phyloP scores from a whole-genome alignment of 768 basidiomycete species.

The Naganishia onofrii region DNA sequence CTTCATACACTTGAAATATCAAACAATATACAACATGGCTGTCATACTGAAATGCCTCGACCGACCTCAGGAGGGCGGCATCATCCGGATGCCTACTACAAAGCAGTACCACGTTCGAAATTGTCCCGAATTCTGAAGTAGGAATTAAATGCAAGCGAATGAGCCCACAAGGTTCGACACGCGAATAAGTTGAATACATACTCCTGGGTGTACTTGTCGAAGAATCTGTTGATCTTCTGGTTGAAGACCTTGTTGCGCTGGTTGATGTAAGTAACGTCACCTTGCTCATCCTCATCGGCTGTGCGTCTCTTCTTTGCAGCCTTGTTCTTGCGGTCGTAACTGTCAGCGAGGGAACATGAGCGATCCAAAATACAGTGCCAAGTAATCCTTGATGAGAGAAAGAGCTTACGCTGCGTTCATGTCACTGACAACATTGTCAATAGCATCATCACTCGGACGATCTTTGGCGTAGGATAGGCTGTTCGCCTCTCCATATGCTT shows the following conservation, averaged over 20 bases:
- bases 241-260: slow-evolving; percentile 97
- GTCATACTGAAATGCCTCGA: neutral
- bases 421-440: slow-evolving; percentile 85
- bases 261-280: slow-evolving; percentile 98
- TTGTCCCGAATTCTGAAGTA: slow-evolving; percentile 73
- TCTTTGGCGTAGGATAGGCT: slow-evolving; percentile 89
- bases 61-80: too few species aligned
- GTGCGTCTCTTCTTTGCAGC: slow-evolving; percentile 75
- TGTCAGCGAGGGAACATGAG: slow-evolving; percentile 47
- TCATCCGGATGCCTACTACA: slow-evolving; percentile 55
- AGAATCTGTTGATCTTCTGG: slow-evolving; percentile 95
- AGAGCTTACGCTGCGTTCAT: slow-evolving; percentile 81
- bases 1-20: neutral
- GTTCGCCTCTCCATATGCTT: slow-evolving; percentile 89
- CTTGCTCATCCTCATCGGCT: slow-evolving; percentile 83
- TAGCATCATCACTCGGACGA: slow-evolving; percentile 91
- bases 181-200: slow-evolving; percentile 33
- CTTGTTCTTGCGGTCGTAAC: slow-evolving; percentile 74
- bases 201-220: slow-evolving; percentile 94
- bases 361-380: neutral
- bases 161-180: neutral
- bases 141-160: slow-evolving; percentile 15
- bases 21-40: neutral
- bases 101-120: slow-evolving; percentile 93
- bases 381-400: slow-evolving; percentile 36